These are phyloP conservation scores for Paulownia fortunei DNA, from an alignment of 257 asterid genomes.

Conservation along the genomic window DNA sequence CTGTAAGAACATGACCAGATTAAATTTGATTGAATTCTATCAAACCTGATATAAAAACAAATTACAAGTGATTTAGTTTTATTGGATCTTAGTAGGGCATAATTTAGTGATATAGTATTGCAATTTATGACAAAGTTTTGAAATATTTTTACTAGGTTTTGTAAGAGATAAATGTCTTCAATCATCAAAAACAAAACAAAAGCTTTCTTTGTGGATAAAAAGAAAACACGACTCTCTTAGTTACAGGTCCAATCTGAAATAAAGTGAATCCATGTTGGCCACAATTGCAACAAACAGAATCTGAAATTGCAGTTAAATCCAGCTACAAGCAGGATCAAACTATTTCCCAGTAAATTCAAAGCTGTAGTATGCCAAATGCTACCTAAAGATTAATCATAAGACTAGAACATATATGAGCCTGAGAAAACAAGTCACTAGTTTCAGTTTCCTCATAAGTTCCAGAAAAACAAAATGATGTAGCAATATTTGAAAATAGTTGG, in stretches of 20 bases:
- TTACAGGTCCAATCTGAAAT: background rate
- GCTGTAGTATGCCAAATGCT: background rate
- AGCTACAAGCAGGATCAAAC: background rate
- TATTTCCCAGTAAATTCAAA: background rate
- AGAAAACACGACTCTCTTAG: background rate
- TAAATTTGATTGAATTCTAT: background rate
- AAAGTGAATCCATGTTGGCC: background rate
- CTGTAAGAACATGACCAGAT: slow-evolving; percentile 14
- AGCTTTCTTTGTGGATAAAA: slow-evolving; percentile 8
- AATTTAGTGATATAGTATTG: background rate
- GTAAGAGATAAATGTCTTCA: background rate
- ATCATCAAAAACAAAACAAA: background rate
- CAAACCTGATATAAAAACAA: slow-evolving; percentile 15
- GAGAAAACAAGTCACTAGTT: slow-evolving; percentile 9
- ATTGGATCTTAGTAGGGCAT: slow-evolving; percentile 4
- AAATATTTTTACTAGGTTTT: background rate
- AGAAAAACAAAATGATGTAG: slow-evolving; percentile 2
- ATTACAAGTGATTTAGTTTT: slow-evolving; percentile 11
- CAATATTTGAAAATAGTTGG: background rate
- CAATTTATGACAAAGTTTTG: background rate
- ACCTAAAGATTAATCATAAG: background rate
- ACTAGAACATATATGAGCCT: slow-evolving; percentile 5
- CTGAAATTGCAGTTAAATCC: background rate
- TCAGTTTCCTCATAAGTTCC: background rate
- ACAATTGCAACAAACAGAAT: background rate